Base-by-base conservation (phyloP, 768 basidiomycete genomes). In the Phaeotremella fagi region DNA sequence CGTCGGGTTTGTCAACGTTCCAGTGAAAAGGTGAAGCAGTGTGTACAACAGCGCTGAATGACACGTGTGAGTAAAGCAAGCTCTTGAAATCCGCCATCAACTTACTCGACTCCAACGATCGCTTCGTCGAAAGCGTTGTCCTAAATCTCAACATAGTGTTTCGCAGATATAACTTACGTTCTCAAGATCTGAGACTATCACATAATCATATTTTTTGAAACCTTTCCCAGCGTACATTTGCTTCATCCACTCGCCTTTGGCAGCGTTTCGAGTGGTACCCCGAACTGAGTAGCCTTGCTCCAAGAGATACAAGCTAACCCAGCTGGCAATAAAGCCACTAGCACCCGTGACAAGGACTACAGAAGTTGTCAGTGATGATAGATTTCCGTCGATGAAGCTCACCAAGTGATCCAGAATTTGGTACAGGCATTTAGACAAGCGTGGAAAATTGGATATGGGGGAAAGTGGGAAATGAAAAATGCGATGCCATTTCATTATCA, bases 291-390 rank as follows among this genome's bases (percentile, higher is more conserved):
- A 52, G 14, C 55, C 55, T 20, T 47, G 50, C 24, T 57, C 51
- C 25, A 57, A 51, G 2, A 57, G 55, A 27, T 47, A 57, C 4
- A 52, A 51, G n/a, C 20, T 38, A 5, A 42, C 44, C 54, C 50
- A 52, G 41, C 50, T 52, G 25, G 56, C 56, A 29, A 57, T 52
- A 41, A 52, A 57, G 23, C 56, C 56, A 24, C 56, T 58, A 5
- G 56, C 56, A 26, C 56, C 56, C 12, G 56, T 57, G 22, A 57
- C 56, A 9, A 57, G 51, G 27, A 50, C 48, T 44, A 31, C 15
- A 4, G 18, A 12, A 41, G 12, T 12, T 41, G 38, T 41, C 38
- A 41, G 38, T n/a, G 12, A 41, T 41, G 11, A 20, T 25, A 15
- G 24, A 6, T 9, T 9, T 14, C 22, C 27, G 6, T 33, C 16